phyloP scores from a whole-genome alignment of 441 rosid genomes.

The Brassica hybrid region DNA sequence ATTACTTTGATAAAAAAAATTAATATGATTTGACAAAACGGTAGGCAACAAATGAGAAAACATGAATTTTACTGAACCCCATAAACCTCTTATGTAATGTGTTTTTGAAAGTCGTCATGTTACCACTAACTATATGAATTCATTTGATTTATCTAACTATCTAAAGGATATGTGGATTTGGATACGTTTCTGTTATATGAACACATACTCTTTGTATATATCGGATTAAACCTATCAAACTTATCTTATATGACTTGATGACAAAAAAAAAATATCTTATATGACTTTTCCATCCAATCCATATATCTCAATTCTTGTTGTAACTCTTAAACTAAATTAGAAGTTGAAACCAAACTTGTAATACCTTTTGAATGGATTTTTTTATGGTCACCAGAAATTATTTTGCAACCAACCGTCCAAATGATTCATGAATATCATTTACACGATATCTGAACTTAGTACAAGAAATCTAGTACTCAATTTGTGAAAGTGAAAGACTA shows the following conservation, averaged over 20 bases:
- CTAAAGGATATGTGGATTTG: background rate
- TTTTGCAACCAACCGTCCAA: constrained; percentile 32
- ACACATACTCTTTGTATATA: background rate
- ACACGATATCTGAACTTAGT: constrained; percentile 8
- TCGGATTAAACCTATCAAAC: background rate
- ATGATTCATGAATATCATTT: constrained; percentile 12
- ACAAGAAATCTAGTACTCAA: constrained; percentile 28
- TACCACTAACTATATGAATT: too few relatives aligned
- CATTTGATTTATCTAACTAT: too few relatives aligned
- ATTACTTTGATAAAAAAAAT: background rate
- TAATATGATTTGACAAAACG: background rate
- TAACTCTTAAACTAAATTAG: background rate
- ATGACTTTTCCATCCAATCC: background rate
- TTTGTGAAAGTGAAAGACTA: constrained; percentile 22
- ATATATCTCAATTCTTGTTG: background rate
- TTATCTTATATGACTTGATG: too few relatives aligned
- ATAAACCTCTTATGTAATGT: constrained; percentile 9
- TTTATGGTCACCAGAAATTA: constrained; percentile 8
- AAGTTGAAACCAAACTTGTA: constrained; percentile 6
- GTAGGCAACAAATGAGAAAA: background rate
- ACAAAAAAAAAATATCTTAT: too few relatives aligned
- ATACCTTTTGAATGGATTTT: background rate
- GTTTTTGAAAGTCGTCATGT: background rate
- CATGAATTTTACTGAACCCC: background rate
- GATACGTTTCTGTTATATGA: background rate